Evolutionary conservation across 208 protist genomes (phyloP).

Genomic region (Perkinsela sp.): DNA sequence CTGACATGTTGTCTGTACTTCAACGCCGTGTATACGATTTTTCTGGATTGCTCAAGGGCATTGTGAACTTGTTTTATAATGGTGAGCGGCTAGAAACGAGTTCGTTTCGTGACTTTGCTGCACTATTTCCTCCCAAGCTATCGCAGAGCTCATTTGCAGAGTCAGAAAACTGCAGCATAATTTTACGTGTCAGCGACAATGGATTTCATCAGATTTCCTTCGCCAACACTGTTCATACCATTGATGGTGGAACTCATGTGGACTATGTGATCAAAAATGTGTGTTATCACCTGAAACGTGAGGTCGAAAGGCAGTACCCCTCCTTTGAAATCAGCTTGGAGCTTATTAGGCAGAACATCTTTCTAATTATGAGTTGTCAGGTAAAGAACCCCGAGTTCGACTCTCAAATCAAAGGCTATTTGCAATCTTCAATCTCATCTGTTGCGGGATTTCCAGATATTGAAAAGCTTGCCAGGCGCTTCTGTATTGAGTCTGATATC

Average conservation of each 20-base stretch:
- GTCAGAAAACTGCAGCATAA: neutral
- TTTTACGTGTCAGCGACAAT: neutral
- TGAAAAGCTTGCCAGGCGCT: neutral
- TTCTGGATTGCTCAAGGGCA: conserved; percentile 50
- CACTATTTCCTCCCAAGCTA: conserved; percentile 7
- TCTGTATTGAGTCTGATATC: neutral
- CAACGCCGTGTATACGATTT: conserved; percentile 69
- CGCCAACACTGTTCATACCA: conserved; percentile 88
- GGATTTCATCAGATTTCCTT: neutral
- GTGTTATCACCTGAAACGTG: neutral
- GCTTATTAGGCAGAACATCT: conserved; percentile 28
- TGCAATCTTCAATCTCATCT: conserved; percentile 35
- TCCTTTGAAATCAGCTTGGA: conserved; percentile 36
- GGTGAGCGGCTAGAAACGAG: conserved; percentile 63
- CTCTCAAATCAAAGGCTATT: conserved; percentile 94
- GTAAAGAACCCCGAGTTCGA: conserved; percentile 99
- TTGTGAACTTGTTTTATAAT: conserved; percentile 87
- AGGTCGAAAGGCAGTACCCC: neutral
- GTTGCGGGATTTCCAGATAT: neutral
- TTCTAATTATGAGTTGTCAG: conserved; percentile 87
- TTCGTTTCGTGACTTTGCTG: conserved; percentile 83
- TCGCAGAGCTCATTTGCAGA: neutral
- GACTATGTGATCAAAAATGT: neutral
- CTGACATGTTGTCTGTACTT: conserved; percentile 52
- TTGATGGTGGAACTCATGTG: conserved; percentile 71